Conservation (phyloP, 2,329 filamentous ascomycete genomes). For the Colletotrichum lini region DNA sequence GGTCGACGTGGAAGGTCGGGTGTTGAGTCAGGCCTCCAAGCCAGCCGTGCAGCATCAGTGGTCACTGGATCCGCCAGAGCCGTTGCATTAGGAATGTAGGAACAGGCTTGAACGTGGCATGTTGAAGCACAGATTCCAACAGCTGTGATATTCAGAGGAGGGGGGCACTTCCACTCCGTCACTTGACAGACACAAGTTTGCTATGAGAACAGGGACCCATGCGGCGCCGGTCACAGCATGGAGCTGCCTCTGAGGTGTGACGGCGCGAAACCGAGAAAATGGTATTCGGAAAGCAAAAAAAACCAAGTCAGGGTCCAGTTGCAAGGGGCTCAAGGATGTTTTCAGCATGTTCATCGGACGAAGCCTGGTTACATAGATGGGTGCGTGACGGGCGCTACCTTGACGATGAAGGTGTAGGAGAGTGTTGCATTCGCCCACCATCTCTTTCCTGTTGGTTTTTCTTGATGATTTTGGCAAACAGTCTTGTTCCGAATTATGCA, state of each 20-base stretch:
- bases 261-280: constrained; percentile 4
- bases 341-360: constrained; percentile 21
- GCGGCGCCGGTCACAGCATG: constrained; percentile 7
- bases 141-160: background rate
- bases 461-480: background rate
- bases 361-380: constrained; percentile 8
- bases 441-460: background rate
- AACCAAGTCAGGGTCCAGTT: background rate
- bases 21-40: constrained; percentile 8
- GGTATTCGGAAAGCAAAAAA: constrained; percentile 10
- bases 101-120: constrained; percentile 16
- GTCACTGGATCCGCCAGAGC: background rate
- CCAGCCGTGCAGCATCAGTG: background rate
- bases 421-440: background rate
- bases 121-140: background rate
- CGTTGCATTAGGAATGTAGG: background rate
- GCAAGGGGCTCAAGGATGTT: background rate
- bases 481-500: background rate
- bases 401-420: background rate
- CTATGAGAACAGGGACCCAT: constrained; percentile 9
- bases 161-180: background rate
- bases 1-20: background rate
- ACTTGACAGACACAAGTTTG: constrained; percentile 3
- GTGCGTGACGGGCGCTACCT: background rate
- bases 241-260: constrained; percentile 27